A percentile compares a stretch with the other conserved stretches of the same genome.
These are phyloP conservation scores for Paragyromitra xinjiangensis DNA, from an alignment of 495 filamentous ascomycete genomes.

Conservation along the genomic window DNA sequence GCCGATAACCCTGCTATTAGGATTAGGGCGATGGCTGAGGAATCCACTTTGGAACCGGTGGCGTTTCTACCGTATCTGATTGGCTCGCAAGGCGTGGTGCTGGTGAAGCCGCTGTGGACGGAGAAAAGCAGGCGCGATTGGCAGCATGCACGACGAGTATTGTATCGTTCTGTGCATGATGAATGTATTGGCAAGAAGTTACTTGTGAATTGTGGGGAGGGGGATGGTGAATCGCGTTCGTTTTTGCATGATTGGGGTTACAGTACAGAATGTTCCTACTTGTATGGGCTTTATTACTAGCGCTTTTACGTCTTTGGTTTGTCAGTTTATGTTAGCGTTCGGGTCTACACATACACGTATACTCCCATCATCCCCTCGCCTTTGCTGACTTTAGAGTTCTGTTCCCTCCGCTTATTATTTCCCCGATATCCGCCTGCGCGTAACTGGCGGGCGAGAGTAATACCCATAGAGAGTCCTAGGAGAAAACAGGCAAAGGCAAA, in stretches of 20 bases:
- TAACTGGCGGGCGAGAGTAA: too few species aligned
- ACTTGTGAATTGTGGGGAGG: neutral
- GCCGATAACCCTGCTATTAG: neutral
- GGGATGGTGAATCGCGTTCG: neutral
- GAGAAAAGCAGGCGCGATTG: neutral
- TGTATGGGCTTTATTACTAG: too few species aligned
- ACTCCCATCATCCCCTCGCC: too few species aligned
- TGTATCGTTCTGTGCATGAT: constrained; percentile 18
- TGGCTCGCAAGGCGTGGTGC: neutral
- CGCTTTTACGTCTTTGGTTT: too few species aligned
- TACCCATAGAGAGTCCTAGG: too few species aligned
- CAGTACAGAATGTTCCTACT: too few species aligned
- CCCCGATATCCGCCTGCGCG: too few species aligned
- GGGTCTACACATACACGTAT: too few species aligned
- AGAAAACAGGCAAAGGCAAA: too few species aligned
- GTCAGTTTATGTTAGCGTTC: too few species aligned
- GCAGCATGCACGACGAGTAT: neutral
- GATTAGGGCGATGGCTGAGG: neutral
- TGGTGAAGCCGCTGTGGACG: neutral
- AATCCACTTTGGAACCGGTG: neutral
- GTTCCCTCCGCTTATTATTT: too few species aligned
- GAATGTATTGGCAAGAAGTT: neutral
- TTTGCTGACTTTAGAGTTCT: too few species aligned
- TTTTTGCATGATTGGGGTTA: constrained; percentile 1
- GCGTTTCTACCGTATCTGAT: neutral